Evolutionary conservation across 441 rosid species (phyloP), one percentile per base, ranked within the genome.

Genomic region (Adansonia gregorii): DNA sequence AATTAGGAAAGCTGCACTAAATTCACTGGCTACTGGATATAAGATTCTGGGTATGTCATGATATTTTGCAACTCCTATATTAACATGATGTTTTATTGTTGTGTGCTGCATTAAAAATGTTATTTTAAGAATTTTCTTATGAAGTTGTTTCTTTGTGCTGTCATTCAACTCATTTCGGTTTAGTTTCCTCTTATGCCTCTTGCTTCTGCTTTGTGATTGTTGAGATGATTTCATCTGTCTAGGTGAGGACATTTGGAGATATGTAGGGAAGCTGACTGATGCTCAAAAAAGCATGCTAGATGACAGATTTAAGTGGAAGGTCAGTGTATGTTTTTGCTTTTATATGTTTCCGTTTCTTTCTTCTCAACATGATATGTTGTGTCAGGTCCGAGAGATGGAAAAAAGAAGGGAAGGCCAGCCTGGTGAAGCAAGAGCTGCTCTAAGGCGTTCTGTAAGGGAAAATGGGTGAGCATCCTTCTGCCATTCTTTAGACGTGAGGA

Each of bases 191-290:
- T 35, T 35, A 35, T 35, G 39, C 39, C 39, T 35, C 39, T 35
- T 3, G 39, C 69, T 39, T 79, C 24, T 22, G 48, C 31, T 75
- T 39, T 51, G 51, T 10, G 75, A 19, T 59, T 78, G 75, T 71
- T 79, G 75, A 76, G 31, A 61, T 67, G 73, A 19, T 71, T 52
- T 46, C 24, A 4, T 51, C 41, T 81, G 63, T 22, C 77, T 84
- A 97, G 99, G 99, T 84, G 99, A 95, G 81, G 99, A 95, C 83
- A 97, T 97, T 77, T 97, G 98, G 99, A 88, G 97, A 85, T 97
- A 88, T 84, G 96, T 95, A 68, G 99, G 99, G 78, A 97, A 95
- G 92, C 93, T 97, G 75, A 92, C 99, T 17, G 99, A 97, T 86
- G 99, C 99, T 78, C 99, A 97, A 83, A 97, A 87, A 89, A 92